These are phyloP conservation scores for Lagenaria siceraria DNA, from an alignment of 306 rosid genomes.

Conservation along the genomic window DNA sequence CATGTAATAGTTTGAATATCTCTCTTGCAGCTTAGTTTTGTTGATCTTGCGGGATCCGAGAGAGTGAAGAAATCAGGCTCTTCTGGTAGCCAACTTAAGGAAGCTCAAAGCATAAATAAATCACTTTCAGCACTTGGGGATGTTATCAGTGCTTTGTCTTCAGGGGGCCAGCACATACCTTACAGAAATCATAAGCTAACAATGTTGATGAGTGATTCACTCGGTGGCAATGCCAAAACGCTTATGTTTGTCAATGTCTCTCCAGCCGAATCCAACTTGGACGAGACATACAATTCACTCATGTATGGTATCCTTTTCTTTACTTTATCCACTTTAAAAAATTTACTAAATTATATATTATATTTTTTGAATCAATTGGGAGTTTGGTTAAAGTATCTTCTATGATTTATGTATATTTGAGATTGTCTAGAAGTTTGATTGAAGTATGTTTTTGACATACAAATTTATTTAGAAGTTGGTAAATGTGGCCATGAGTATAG, in stretches of 20 bases:
- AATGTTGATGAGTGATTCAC: constrained; percentile 95
- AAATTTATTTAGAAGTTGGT: background rate
- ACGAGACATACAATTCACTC: constrained; percentile 84
- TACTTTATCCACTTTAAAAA: background rate
- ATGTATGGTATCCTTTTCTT: constrained; percentile 32
- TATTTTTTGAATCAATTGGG: background rate
- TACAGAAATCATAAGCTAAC: constrained; percentile 90
- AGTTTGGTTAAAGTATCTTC: background rate
- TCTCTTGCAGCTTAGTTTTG: constrained; percentile 67
- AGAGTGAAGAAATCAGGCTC: constrained; percentile 93
- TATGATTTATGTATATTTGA: background rate
- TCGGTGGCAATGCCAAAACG: constrained; percentile 93
- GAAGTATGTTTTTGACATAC: background rate
- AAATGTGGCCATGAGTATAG: background rate
- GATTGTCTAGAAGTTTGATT: background rate
- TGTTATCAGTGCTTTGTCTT: constrained; percentile 78
- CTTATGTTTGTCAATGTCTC: constrained; percentile 94
- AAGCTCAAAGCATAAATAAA: constrained; percentile 96
- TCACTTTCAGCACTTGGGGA: constrained; percentile 95
- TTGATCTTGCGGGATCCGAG: constrained; percentile 97
- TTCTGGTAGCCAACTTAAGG: constrained; percentile 73
- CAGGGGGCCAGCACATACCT: constrained; percentile 84
- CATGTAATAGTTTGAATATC: background rate
- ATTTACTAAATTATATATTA: background rate
- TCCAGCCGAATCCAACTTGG: constrained; percentile 75